Evolutionary conservation across 225 moss, liverwort and hornwort species (phyloP), one percentile per base, ranked within the genome.

Genomic region (Rhytidiadelphus loreus): DNA sequence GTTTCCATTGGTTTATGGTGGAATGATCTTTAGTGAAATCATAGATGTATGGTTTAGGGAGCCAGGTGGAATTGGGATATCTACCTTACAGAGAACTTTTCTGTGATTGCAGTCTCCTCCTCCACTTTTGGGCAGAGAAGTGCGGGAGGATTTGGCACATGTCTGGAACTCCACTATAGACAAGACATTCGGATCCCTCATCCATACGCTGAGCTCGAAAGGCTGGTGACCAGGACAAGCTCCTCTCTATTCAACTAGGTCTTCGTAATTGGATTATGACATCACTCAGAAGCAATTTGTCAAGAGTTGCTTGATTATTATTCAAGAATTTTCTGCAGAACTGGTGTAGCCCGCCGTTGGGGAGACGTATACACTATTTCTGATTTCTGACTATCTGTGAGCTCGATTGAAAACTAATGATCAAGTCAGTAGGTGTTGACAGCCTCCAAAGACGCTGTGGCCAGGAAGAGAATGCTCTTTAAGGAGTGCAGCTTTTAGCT

Each of bases 91-190:
- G 23, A 77, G 86, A 63, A 16, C 2, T 56, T 88, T 61, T 53
- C 43, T 86, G 86, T 73, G 32, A 59, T 80, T 88, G 93, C 95
- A 95, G 95, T 32, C 82, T 85, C 89, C 94, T 63, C 91, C 92
- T 41, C 93, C 94, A 84, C 88, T 95, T 41, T 82, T 91, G 56
- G 95, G 94, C 30, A 89, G 87, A 83, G 94, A 94, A 88, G 87
- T 82, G 44, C 94, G 93, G 24, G 91, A 92, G 24, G 91, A 93
- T 84, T 88, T 94, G 83, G 94, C 92, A 16, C 95, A 95, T 85
- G 75, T 89, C 19, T 95, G 95, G 95, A 95, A 95, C 89, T 87
- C 91, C 68, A 80, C 91, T 48, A 80, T 95, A 24, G 95, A 95
- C 80, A 91, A 71, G 81, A 94, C 92, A 24, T 91, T 94, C 53